Evolutionary conservation across 148 eudicot species (phyloP).

Genomic region (Nepenthes mirabilis): DNA sequence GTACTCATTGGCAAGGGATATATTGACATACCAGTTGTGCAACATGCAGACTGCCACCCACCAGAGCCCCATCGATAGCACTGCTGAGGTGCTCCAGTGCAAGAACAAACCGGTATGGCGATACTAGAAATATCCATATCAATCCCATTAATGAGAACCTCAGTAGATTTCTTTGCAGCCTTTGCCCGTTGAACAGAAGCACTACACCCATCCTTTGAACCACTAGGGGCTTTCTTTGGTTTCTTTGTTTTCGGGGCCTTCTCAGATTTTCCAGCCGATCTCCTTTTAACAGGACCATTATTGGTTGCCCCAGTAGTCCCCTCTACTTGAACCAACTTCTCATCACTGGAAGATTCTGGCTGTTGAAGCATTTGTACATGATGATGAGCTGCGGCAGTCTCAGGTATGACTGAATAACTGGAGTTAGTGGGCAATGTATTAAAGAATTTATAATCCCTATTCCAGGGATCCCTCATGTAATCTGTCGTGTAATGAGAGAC

Average conservation of each 20-base stretch:
- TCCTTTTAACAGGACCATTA: constrained; percentile 7
- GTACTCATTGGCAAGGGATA: constrained; percentile 18
- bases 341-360: constrained; percentile 11
- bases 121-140: constrained; percentile 15
- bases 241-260: constrained; percentile 11
- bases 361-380: constrained; percentile 10
- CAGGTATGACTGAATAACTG: constrained; percentile 1
- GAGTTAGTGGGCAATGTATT: constrained; percentile 3
- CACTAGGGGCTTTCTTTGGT: constrained; percentile 10
- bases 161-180: constrained; percentile 5
- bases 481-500: constrained; percentile 1
- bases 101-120: constrained; percentile 13
- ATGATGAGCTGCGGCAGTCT: constrained; percentile 1
- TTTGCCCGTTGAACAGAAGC: constrained; percentile 8
- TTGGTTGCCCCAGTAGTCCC: constrained; percentile 1
- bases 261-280: constrained; percentile 10
- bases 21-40: constrained; percentile 12
- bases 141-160: constrained; percentile 14
- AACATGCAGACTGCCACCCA: constrained; percentile 17
- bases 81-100: constrained; percentile 11
- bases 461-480: constrained; percentile 8
- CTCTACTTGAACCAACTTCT: constrained; percentile 9
- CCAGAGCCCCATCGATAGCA: constrained; percentile 15
- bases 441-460: constrained; percentile 2
- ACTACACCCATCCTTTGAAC: constrained; percentile 4